phyloP scores from a whole-genome alignment of 2,329 filamentous ascomycete genomes.

The Plenodomus tracheiphilus region DNA sequence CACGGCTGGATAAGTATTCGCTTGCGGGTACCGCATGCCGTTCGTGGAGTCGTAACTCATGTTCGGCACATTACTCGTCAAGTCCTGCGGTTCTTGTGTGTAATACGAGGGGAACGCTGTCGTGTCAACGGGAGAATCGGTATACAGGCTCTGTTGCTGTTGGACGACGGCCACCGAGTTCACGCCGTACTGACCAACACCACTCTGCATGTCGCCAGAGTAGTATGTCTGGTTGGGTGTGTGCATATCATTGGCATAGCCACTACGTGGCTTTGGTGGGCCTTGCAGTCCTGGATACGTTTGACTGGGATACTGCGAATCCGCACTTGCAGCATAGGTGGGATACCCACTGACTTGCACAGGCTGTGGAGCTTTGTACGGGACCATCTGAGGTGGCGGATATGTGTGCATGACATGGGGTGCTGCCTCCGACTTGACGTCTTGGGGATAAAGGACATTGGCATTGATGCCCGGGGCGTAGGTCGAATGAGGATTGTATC shows the following conservation, averaged over 20 bases:
- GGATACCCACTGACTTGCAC: slow-evolving; percentile 24
- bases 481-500: slow-evolving; percentile 34
- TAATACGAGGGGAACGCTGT: slow-evolving; percentile 40
- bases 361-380: slow-evolving; percentile 21
- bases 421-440: slow-evolving; percentile 21
- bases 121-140: slow-evolving; percentile 43
- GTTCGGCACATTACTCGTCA: slow-evolving; percentile 23
- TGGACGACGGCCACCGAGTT: slow-evolving; percentile 34
- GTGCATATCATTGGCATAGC: slow-evolving; percentile 35
- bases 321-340: slow-evolving; percentile 22
- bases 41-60: slow-evolving; percentile 33
- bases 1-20: slow-evolving; percentile 37
- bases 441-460: slow-evolving; percentile 29
- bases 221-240: slow-evolving; percentile 33
- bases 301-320: slow-evolving; percentile 25
- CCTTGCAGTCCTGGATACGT: slow-evolving; percentile 43
- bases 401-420: slow-evolving; percentile 44
- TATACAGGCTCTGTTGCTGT: slow-evolving; percentile 36
- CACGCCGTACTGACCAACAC: slow-evolving; percentile 30
- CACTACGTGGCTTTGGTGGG: slow-evolving; percentile 30
- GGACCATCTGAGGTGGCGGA: slow-evolving; percentile 42
- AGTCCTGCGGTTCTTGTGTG: slow-evolving; percentile 33
- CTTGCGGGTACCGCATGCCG: slow-evolving; percentile 36
- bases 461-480: slow-evolving; percentile 40
- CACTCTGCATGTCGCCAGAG: slow-evolving; percentile 29